Conservation (phyloP, 2,329 filamentous ascomycete genomes). For the Davidsoniella neocaledoniae region DNA sequence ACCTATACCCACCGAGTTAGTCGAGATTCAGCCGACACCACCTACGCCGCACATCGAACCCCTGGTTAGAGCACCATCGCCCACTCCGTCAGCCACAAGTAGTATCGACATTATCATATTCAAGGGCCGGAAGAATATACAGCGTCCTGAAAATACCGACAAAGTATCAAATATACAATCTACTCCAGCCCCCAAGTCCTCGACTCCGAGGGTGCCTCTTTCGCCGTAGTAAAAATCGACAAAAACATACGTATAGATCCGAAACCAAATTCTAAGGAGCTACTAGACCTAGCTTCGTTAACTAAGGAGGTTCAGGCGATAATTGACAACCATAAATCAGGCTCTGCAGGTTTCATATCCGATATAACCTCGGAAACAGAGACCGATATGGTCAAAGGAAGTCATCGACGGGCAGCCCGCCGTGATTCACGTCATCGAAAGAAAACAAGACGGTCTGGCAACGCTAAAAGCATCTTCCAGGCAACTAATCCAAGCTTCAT, state of each 20-base stretch:
- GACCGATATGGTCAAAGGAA: slow-evolving; percentile 8
- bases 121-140: slow-evolving; percentile 29
- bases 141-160: neutral
- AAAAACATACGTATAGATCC: neutral
- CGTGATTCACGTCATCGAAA: slow-evolving; percentile 14
- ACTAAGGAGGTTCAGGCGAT: slow-evolving; percentile 1
- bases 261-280: neutral
- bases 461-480: neutral
- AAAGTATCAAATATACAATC: neutral
- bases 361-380: neutral
- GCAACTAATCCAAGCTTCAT: neutral
- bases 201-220: neutral
- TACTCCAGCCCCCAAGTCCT: neutral
- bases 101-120: slow-evolving; percentile 53
- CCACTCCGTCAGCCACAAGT: slow-evolving; percentile 2
- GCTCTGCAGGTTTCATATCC: neutral
- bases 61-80: neutral
- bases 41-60: neutral
- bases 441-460: slow-evolving; percentile 10
- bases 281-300: too few species aligned
- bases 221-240: neutral
- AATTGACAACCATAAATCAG: neutral
- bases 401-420: slow-evolving; percentile 6
- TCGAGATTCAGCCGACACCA: neutral
- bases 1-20: neutral